Conservation (phyloP, 2,329 filamentous ascomycete species). For the Cucurbitaria berberidis region DNA sequence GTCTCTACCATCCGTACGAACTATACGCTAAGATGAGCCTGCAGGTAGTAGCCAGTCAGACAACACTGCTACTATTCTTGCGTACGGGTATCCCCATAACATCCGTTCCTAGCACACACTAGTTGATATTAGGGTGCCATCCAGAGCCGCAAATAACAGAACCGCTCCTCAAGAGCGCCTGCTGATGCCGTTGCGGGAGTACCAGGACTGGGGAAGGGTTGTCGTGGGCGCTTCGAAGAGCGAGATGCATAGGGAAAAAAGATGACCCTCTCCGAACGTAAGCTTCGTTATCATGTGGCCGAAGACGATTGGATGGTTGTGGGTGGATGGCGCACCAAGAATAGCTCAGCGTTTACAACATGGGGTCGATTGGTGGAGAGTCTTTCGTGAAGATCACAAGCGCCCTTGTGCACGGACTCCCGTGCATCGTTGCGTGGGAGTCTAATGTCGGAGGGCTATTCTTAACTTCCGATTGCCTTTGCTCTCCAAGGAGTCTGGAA, state of each 20-base stretch:
- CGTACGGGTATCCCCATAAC: conserved; percentile 19
- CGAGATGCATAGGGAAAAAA: conserved; percentile 25
- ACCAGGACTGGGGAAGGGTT: conserved; percentile 23
- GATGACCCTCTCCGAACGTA: conserved; percentile 30
- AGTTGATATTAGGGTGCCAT: conserved; percentile 26
- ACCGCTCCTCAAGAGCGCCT: conserved; percentile 32
- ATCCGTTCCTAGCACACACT: conserved; percentile 26
- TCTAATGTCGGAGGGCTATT: conserved; percentile 18
- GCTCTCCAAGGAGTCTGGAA: conserved; percentile 3
- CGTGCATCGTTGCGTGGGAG: conserved; percentile 7
- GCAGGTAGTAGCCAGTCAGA: conserved; percentile 34
- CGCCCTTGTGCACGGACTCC: conserved; percentile 19
- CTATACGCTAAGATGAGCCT: conserved; percentile 34
- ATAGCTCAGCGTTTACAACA: conserved; percentile 29
- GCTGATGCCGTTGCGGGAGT: conserved; percentile 35
- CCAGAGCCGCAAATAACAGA: conserved; percentile 31
- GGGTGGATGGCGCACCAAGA: conserved; percentile 22
- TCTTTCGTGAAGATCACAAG: conserved; percentile 11
- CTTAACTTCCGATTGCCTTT: conserved; percentile 12
- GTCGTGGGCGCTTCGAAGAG: conserved; percentile 38
- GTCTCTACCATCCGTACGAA: conserved; percentile 24
- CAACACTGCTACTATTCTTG: conserved; percentile 35
- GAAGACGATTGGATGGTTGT: conserved; percentile 29
- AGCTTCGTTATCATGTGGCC: conserved; percentile 7
- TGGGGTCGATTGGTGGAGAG: conserved; percentile 24